Evolutionary conservation across 805 yeast species (phyloP), one percentile per base, ranked within the genome.

Genomic region (Cyberlindnera xylosilytica): DNA sequence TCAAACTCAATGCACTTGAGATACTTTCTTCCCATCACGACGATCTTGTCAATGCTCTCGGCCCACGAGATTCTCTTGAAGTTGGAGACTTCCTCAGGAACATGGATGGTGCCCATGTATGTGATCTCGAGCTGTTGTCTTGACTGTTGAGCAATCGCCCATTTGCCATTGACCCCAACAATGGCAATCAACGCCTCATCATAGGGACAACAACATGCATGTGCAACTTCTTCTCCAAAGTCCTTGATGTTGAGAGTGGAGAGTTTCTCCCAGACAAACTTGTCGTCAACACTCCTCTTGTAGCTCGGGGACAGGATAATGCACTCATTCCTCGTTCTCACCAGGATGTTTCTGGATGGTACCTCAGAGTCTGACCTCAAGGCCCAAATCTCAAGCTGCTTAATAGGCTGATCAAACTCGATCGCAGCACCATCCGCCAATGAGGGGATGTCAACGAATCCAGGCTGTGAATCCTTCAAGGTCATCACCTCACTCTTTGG

Each of bases 11-110:
- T 54, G 22, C 51, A 57, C 19, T 65, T 49, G 1, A 79, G 47
- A 26, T 69, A 67, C 0, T 78, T 68, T 39, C 87, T 62, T 13
- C 75, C 64, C 43, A 72, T 42, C 29, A 70, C 17, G 27, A 69
- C 34, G 26, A 74, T 20, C 42, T 59, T 44, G 18, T 61, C 41
- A 34, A 47, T 39, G 16, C 58, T 49, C 2, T 58, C 49, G 0
- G 74, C 58, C 82, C 84, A 79, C 3, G 57, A 46, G 1, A 79
- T 60, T 44, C 66, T 66, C 46, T 74, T 79, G 71, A 82, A 80
- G 24, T 66, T 65, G 0, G 87, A 81, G 1, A 80, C 49, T 41
- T 79, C 86, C 2, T 62, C 63, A 0, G 73, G 67, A 46, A 77
- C 78, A 45, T 48, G 19, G 29, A 46, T 19, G 28, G 42, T 17